Base-by-base conservation (phyloP, 352 stramenopile genomes). In the Blastocystis sp. region DNA sequence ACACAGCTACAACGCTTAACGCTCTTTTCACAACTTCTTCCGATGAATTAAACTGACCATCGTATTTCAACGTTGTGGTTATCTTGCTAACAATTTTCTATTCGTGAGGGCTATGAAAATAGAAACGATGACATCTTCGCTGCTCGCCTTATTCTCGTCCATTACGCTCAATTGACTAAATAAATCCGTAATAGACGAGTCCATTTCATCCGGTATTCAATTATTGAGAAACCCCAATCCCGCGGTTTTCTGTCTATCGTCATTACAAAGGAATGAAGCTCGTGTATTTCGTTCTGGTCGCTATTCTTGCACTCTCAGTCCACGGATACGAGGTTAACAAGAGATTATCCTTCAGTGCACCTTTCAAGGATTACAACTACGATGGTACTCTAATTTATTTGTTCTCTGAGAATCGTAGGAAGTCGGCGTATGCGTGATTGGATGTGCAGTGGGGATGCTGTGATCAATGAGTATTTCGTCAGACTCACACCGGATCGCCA, bases 401-500 rank as follows among this genome's bases (percentile, higher is more conserved):
- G 4, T 13, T 53, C 47, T 4, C 3, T n/a, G 41, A 41, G 0
- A 79, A 3, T 9, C n/a, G 3, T 76, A 88, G 77, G 77, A 45
- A 79, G 26, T 39, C 61, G 77, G 53, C 63, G 15, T 13, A 77
- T 88, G 29, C 20, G 69, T 6, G 29, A 69, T 39, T 88, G 77
- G 77, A 54, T 41, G 11, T 69, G 26, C 20, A 43, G 9, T 18
- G 90, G 88, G 11, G 61, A 91, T 59, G 45, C 84, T 29, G 70
- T 90, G 20, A 79, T 92, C 37, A 90, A 92, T 54, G 53, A 90
- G 26, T 91, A 91, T 54, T 92, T 92, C 77, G 75, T 91, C 23
- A 62, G 91, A 43, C 80, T 93, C 1, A 93, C 91, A 34, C 90
- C 91, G 9, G 91, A 93, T 87, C 80, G 91, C 37, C 92, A 93